Evolutionary conservation across 106 monocot species (phyloP), one percentile per base, ranked within the genome.

Genomic region (Dioscorea alata): DNA sequence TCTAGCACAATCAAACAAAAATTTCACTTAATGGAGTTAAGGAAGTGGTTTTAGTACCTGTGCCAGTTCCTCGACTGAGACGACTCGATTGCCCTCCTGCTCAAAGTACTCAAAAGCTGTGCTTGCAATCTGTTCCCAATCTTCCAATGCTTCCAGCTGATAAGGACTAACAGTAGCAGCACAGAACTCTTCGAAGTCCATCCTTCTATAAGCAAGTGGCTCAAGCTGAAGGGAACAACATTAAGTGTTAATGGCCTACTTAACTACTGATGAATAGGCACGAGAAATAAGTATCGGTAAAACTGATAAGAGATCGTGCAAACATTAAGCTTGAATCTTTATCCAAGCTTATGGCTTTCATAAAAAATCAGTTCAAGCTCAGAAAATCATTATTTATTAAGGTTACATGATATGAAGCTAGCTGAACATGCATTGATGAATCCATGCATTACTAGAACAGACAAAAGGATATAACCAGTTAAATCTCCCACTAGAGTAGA

Each of bases 141-240:
- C 67, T 69, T 87, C 88, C 71, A 90, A 66, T 2, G 92, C 92
- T 67, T 99, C 97, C 21, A 99, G 65, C 79, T 99, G 97, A 64
- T 90, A 90, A 6, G 97, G 97, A 65, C 87, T 99, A 32, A 92
- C 69, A 21, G 92, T 74, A 10, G 92, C 97, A 60, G 87, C 87
- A 63, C 89, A 87, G 65, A 99, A 99, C 77, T 99, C 97, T 50
- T 90, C 85, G 59, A 90, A 99, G 57, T 85, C 83, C 90, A 99
- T 84, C 75, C 61, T 85, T 64, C 80, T 79, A 64, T 87, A 86
- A 21, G 84, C 60, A 0, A 92, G 82, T 18, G 84, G 69, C 71
- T 89, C 92, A 69, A 97, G 54, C 97, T 97, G 86, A 61, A 49
- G 68, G 42, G 16, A 16, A 32, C 10, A 32, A 71, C 32, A 51